These are phyloP conservation scores for Epichloe festucae DNA, from an alignment of 2,329 filamentous ascomycete species.

Conservation along the genomic window DNA sequence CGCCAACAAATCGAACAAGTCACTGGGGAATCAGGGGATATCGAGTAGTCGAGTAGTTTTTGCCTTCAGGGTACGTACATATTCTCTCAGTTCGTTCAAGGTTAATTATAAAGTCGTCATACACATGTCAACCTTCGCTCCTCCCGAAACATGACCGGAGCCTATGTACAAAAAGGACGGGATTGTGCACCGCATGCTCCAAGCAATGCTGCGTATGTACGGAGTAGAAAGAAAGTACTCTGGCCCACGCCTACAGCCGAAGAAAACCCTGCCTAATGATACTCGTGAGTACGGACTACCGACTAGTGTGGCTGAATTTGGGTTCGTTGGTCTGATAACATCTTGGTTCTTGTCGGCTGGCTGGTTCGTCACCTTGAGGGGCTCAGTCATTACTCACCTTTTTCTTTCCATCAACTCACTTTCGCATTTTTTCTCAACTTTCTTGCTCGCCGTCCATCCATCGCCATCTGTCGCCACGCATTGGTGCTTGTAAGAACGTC, in stretches of 20 bases:
- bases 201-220: not conserved
- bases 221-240: not conserved
- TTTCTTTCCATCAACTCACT: conserved; percentile 6
- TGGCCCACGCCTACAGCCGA: conserved; percentile 5
- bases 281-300: too few relatives aligned
- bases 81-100: too few relatives aligned
- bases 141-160: too few relatives aligned
- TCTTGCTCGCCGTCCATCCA: not conserved
- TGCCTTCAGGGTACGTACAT: too few relatives aligned
- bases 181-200: too few relatives aligned
- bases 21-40: too few relatives aligned
- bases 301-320: not conserved
- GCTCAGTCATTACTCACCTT: conserved; percentile 9
- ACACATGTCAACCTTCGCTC: too few relatives aligned
- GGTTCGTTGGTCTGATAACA: not conserved
- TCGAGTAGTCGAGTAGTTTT: too few relatives aligned
- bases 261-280: conserved; percentile 7
- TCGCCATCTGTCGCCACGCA: not conserved
- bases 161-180: too few relatives aligned
- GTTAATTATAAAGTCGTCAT: too few relatives aligned
- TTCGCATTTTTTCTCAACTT: not conserved
- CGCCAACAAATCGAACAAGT: not conserved
- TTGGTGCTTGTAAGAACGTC: not conserved
- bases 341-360: not conserved
- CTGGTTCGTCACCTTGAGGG: conserved; percentile 10